Percentiles rank a stretch among this genome's conserved stretches.
Evolutionary conservation across 2,329 filamentous ascomycete species (phyloP).

Genomic region (Ophiostoma fasciatum): DNA sequence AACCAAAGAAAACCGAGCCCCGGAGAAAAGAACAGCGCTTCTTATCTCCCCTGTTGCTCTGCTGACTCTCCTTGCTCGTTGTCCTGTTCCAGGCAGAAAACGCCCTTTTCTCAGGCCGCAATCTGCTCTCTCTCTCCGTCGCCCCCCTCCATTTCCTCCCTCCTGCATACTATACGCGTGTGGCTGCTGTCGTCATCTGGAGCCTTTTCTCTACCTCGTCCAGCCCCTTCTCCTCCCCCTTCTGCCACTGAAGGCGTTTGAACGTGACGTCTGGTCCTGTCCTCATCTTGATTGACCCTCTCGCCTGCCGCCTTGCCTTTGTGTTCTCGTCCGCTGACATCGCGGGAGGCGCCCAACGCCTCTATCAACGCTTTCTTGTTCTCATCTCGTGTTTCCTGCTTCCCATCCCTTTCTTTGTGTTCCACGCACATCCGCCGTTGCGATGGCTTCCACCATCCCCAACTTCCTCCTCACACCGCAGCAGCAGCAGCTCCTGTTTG

Average conservation of each 20-base stretch:
- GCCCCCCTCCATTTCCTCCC: slow-evolving; percentile 1
- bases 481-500: slow-evolving; percentile 62
- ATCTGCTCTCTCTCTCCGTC: slow-evolving; percentile 1
- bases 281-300: no score
- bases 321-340: background rate
- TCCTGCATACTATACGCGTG: slow-evolving; percentile 1
- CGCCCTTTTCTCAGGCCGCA: slow-evolving; percentile 10
- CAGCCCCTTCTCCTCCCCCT: no score
- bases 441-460: slow-evolving; percentile 38
- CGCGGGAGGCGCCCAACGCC: no score
- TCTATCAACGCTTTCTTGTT: no score
- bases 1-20: no score
- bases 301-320: no score
- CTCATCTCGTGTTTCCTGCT: background rate
- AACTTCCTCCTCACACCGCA: slow-evolving; percentile 57
- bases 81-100: slow-evolving; percentile 6
- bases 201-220: background rate
- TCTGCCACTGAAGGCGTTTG: no score
- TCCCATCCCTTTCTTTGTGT: no score
- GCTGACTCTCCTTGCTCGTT: background rate
- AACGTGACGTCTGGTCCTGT: no score
- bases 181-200: slow-evolving; percentile 1
- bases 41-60: background rate
- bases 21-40: no score
- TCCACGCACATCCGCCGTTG: slow-evolving; percentile 9